phyloP scores from a whole-genome alignment of 495 filamentous ascomycete species.

The Penicillium ochrochloron region DNA sequence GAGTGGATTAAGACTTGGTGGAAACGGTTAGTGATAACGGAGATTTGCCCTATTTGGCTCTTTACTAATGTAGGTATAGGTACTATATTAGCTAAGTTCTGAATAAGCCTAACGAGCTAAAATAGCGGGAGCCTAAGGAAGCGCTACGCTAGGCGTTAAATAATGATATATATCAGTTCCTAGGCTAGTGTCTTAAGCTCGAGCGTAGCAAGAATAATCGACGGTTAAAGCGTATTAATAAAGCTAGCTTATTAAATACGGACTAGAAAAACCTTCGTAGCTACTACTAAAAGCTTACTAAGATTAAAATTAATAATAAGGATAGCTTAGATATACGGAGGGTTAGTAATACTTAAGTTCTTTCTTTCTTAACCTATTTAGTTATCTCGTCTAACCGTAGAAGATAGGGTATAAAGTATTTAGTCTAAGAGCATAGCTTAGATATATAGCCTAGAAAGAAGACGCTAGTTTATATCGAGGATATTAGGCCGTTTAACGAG shows the following conservation, averaged over 20 bases:
- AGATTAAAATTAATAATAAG: conserved; percentile 24
- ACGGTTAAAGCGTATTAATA: conserved; percentile 2
- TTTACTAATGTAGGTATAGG: background rate
- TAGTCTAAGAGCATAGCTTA: conserved; percentile 22
- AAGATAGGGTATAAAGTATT: conserved; percentile 28
- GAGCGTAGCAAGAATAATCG: background rate
- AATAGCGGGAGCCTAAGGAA: background rate
- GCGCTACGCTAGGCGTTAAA: background rate
- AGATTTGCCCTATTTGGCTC: background rate
- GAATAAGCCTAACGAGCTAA: background rate
- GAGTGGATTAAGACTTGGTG: background rate
- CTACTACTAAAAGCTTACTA: conserved; percentile 29
- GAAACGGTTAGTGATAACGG: background rate
- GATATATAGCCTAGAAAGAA: conserved; percentile 24
- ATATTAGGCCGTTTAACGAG: conserved; percentile 30
- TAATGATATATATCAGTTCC: background rate
- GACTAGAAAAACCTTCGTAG: conserved; percentile 24
- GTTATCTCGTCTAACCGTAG: too few species aligned
- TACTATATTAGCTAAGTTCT: background rate
- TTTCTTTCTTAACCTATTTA: too few species aligned
- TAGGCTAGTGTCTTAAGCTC: background rate
- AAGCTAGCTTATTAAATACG: conserved; percentile 19
- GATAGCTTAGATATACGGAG: conserved; percentile 22
- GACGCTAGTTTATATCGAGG: conserved; percentile 28
- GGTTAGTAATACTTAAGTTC: too few species aligned